Evolutionary conservation across 2,329 filamentous ascomycete species (phyloP), one percentile per base, ranked within the genome.

Genomic region (Clathrospora elynae): DNA sequence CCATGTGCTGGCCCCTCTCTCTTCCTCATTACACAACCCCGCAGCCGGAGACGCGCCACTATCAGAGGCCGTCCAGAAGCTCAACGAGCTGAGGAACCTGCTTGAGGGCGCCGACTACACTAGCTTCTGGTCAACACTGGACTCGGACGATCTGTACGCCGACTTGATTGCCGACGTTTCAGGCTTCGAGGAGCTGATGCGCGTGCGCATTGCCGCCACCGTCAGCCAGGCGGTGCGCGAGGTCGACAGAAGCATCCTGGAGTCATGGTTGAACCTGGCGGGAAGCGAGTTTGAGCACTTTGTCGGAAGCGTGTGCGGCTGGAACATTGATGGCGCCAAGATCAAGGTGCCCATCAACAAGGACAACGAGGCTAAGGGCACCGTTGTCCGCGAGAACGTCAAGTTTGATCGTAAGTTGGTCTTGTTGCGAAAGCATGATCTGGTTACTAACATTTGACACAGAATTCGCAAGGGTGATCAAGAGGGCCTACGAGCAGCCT

Each of bases 301-400:
- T 42, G 73, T 78, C 11, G 70, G 70, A 41, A 75, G 72, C 34
- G 73, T 78, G 10, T 93, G 87, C 66, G 89, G 87, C 55, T 99
- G 92, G 90, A 82, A 81, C 61, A 79, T 96, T 28, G 86, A 89
- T 49, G 83, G 78, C 19, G 67, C 70, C 25, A 73, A 65, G 49
- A 85, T 96, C 52, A 82, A 83, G 71, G 82, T 99, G 42, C 93
- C 93, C 42, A 78, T 86, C 65, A 99, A 99, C 77, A 88, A 93
- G 67, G 93, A 99, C 47, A 70, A 70, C 48, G 92, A 97, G 82
- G 93, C 90, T 30, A 90, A 95, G 79, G 93, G 93, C 73, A 87
- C 90, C 26, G 88, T 96, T 71, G 95, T 96, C 65, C 83, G 91
- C 62, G 93, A 99, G 79, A 91, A 93, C 56, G 93, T 99, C 66